Base-by-base conservation (phyloP, 2,329 filamentous ascomycete species). In the Rhinocladiella mackenziei region DNA sequence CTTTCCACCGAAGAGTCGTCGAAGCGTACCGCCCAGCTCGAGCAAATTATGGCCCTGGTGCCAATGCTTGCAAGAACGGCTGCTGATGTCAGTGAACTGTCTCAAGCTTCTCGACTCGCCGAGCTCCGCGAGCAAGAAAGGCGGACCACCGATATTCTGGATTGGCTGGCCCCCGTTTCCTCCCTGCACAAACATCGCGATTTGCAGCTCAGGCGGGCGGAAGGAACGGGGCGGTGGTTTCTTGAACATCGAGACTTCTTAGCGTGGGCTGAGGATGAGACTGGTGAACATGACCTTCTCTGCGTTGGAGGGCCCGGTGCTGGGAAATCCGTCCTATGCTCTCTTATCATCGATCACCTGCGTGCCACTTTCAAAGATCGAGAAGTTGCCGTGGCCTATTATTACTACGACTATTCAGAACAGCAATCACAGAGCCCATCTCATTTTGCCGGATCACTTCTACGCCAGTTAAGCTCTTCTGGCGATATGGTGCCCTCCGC, bases 191-290 rank as follows among this genome's bases (percentile, higher is more conserved):
- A 52, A 23, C 53, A 57, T 38, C 43, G 44, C 6, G 55, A 57
- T 23, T 28, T 54, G 6, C 53, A 57, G 40, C 19, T 38, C 25
- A 47, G 53, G 25, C 55, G 58, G 7, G 46, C 59, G 1, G 40
- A 49, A 11, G 58, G 57, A 6, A 65, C 63, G 8, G 63, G 62
- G 30, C 40, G 59, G 36, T 65, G 63, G 61, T 61, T 65, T 29
- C 45, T 58, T 1, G 34, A 50, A 11, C 56, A 62, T 44, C 15
- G 23, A 10, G 29, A 33, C 3, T 65, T 63, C 41, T 20, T 32
- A 2, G 15, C 48, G 4, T 65, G 61, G 63, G 14, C 44, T 2
- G 28, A 55, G 14, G 48, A 43, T 17, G 14, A 30, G 8, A 19
- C 25, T 25, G 34, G 20, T 9, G 39, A 34, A 19, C 37, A 48